phyloP scores from a whole-genome alignment of 257 asterid genomes.

The Schizonepeta tenuifolia region DNA sequence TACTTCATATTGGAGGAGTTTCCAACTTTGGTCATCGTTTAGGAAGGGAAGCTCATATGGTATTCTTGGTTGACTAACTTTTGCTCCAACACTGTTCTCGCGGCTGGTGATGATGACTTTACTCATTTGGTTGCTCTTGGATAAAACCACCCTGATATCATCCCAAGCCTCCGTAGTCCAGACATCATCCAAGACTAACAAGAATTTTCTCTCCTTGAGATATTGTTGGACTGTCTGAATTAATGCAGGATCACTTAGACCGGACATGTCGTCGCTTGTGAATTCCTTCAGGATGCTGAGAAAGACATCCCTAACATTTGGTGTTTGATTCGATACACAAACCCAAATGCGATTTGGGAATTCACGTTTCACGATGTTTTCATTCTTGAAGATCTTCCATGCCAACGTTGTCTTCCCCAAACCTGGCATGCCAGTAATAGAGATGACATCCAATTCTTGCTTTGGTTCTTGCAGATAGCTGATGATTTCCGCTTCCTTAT shows the following conservation, averaged over 20 bases:
- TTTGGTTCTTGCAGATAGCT: not conserved
- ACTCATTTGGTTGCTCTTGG: slow-evolving; percentile 29
- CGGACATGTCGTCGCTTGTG: slow-evolving; percentile 23
- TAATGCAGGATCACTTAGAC: not conserved
- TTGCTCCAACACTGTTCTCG: slow-evolving; percentile 31
- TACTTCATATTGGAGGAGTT: slow-evolving; percentile 43
- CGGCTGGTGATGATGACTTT: slow-evolving; percentile 56
- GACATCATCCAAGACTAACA: slow-evolving; percentile 54
- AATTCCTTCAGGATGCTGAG: slow-evolving; percentile 22
- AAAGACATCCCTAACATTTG: not conserved
- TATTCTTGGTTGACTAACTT: slow-evolving; percentile 22
- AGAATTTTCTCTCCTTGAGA: slow-evolving; percentile 32
- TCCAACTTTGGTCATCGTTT: slow-evolving; percentile 38
- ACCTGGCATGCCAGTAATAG: slow-evolving; percentile 41
- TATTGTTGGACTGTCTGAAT: not conserved
- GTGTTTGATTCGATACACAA: not conserved
- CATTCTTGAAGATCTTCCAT: slow-evolving; percentile 14
- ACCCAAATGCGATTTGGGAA: slow-evolving; percentile 35
- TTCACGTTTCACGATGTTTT: not conserved
- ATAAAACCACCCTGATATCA: slow-evolving; percentile 30
- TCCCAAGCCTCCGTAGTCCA: slow-evolving; percentile 45
- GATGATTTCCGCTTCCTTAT: not conserved
- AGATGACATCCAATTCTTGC: slow-evolving; percentile 23
- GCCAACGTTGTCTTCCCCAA: slow-evolving; percentile 34
- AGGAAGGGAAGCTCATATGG: slow-evolving; percentile 39